Conservation (phyloP, 2,329 filamentous ascomycete species). For the Sarocladium oryzae region DNA sequence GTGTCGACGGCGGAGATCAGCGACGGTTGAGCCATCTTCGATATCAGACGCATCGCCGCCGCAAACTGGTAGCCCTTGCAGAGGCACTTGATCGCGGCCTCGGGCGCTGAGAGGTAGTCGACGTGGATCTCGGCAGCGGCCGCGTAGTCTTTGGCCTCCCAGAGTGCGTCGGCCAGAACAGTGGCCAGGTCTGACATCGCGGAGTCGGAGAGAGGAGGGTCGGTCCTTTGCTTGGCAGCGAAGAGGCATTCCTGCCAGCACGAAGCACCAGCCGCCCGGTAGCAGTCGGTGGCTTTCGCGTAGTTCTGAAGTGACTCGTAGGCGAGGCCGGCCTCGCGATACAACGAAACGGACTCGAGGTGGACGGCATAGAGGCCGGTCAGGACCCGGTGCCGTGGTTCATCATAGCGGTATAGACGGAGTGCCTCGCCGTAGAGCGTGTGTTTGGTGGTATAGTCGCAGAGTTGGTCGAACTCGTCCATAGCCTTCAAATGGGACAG, state of each 20-base stretch:
- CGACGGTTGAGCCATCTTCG: conserved; percentile 46
- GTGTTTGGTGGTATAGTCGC: conserved; percentile 72
- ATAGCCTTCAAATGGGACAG: conserved; percentile 68
- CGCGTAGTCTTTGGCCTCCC: conserved; percentile 77
- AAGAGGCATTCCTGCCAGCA: conserved; percentile 90
- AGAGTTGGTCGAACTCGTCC: conserved; percentile 69
- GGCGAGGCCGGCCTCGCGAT: conserved; percentile 81
- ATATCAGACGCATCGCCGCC: conserved; percentile 76
- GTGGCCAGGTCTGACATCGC: conserved; percentile 64
- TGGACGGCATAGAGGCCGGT: conserved; percentile 74
- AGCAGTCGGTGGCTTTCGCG: conserved; percentile 69
- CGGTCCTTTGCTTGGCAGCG: conserved; percentile 60
- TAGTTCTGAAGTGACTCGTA: conserved; percentile 82
- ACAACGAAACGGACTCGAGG: conserved; percentile 67
- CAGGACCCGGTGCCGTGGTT: conserved; percentile 54
- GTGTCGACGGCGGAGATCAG: conserved; percentile 66
- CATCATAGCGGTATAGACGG: conserved; percentile 76
- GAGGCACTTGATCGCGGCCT: conserved; percentile 64
- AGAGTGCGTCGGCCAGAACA: conserved; percentile 69
- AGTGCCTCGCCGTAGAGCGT: conserved; percentile 72
- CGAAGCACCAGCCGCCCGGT: conserved; percentile 66
- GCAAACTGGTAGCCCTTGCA: conserved; percentile 85
- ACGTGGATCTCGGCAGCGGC: conserved; percentile 73
- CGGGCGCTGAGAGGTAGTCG: conserved; percentile 71
- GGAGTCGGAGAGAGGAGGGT: conserved; percentile 49